Base-by-base conservation (phyloP, 2,329 filamentous ascomycete genomes). In the Clonostachys sp. region DNA sequence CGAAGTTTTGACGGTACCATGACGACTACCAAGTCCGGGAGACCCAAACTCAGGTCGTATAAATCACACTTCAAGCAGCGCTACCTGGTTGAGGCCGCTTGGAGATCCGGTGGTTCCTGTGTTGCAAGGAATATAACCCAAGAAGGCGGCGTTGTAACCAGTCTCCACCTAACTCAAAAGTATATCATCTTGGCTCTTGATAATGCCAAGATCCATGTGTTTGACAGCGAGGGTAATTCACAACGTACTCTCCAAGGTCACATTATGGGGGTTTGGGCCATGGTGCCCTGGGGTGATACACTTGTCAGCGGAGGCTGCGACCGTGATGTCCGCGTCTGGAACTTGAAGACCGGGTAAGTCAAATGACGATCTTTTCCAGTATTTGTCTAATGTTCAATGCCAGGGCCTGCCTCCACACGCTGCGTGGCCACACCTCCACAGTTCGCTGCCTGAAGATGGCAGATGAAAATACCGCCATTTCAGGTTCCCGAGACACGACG, bases 191-290 rank as follows among this genome's bases (percentile, higher is more conserved):
- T 97, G 53, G 94, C 94, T 44, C 79, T 99, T 52, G 94, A 99
- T 72, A 99, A 97, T 67, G 92, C 94, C 36, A 95, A 95, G 73
- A 99, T 99, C 42, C 94, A 99, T 66, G 91, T 99, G 24, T 99
- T 97, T 62, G 89, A 97, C 64, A 91, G 90, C 1, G 83, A 94
- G 55, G 94, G 94, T 34, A 85, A 91, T 56, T 84, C 90, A 53
- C 84, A 95, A 57, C 89, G 91, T 63, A 96, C 90, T 3, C 72
- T 99, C 30, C 87, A 94, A 61, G 94, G 94, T 12, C 94, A 99
- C 70, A 89, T 97, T 41, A 99, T 99, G 94, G 94, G 94, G 39
- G 94, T 99, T 17, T 99, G 94, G 94, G 94, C 94, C 44, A 97
- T 99, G 92, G 91, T 99, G 20, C 94, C 94, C 7, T 96, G 91